Percentiles rank a stretch among this genome's conserved stretches.
Evolutionary conservation across 2,329 filamentous ascomycete genomes (phyloP).

Genomic region (Fusarium sp.): DNA sequence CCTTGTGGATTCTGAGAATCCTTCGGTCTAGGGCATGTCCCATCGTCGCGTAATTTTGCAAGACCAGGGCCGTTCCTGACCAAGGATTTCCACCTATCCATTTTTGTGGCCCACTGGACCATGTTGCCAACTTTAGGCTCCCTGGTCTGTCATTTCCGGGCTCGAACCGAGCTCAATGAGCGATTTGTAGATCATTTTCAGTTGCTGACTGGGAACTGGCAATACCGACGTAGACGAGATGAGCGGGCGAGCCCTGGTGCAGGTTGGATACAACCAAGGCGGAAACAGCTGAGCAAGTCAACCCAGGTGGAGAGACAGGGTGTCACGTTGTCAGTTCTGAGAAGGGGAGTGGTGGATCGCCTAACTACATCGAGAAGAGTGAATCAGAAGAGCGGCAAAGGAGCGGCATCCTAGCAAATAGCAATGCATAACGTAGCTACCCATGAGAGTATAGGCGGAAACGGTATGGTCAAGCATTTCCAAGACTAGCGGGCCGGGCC

Average conservation of each 20-base stretch:
- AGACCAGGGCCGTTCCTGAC: rapidly evolving
- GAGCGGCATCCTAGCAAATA: background rate
- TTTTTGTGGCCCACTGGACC: background rate
- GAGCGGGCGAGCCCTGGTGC: background rate
- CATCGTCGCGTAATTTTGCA: background rate
- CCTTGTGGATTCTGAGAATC: background rate
- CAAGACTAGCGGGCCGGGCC: background rate
- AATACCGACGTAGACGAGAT: background rate
- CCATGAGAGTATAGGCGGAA: background rate
- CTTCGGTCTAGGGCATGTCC: background rate
- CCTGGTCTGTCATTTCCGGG: background rate
- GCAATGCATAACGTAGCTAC: background rate
- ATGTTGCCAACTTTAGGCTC: too few relatives aligned
- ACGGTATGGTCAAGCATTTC: background rate
- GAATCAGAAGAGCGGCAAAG: background rate
- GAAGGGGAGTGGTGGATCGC: background rate
- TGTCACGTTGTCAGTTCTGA: background rate
- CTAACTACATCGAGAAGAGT: background rate
- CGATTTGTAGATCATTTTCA: background rate
- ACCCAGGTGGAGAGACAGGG: background rate
- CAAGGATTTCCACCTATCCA: background rate
- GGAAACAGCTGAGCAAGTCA: background rate
- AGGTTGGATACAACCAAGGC: background rate
- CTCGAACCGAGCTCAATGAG: background rate
- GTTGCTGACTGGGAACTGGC: background rate